These are phyloP conservation scores for Serendipita indica DNA, from an alignment of 768 basidiomycete species.

Conservation along the genomic window DNA sequence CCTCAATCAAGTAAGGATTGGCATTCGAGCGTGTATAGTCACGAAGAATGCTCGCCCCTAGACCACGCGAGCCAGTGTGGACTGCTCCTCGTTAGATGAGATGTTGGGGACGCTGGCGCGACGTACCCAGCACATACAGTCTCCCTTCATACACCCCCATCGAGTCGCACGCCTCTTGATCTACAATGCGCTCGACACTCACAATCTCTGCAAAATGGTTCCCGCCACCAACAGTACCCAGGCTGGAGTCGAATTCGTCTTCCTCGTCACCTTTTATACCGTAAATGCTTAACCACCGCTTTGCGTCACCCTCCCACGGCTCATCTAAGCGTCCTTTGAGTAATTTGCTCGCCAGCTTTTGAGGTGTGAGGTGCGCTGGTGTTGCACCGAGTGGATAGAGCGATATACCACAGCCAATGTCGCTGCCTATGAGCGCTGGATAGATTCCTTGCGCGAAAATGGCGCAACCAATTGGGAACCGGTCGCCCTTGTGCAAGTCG, in stretches of 20 bases:
- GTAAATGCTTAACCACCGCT: conserved; percentile 24
- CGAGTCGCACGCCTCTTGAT: conserved; percentile 18
- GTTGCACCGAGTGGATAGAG: conserved; percentile 18
- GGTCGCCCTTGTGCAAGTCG: conserved; percentile 27
- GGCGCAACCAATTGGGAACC: conserved; percentile 24
- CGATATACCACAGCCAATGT: conserved; percentile 28
- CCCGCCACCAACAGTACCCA: conserved; percentile 27
- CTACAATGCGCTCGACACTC: conserved; percentile 23
- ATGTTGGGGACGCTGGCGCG: not conserved
- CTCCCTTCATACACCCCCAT: conserved; percentile 19
- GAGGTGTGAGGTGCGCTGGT: conserved; percentile 19
- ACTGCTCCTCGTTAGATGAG: conserved; percentile 16
- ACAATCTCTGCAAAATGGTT: conserved; percentile 30
- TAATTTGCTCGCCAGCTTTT: conserved; percentile 22
- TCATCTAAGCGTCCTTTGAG: conserved; percentile 24
- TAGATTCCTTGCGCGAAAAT: conserved; percentile 26
- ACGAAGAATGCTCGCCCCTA: conserved; percentile 24
- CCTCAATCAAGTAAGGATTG: conserved; percentile 25
- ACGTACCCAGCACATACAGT: conserved; percentile 23
- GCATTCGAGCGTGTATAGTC: conserved; percentile 18
- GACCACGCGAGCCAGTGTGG: conserved; percentile 27
- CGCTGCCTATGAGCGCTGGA: conserved; percentile 28
- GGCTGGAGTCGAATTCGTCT: conserved; percentile 21
- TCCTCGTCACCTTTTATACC: conserved; percentile 22
- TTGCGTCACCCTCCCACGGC: conserved; percentile 25